A percentile compares a stretch with the other conserved stretches of the same genome.
Evolutionary conservation across 768 basidiomycete species (phyloP).

Genomic region (Lactifluus volemus): DNA sequence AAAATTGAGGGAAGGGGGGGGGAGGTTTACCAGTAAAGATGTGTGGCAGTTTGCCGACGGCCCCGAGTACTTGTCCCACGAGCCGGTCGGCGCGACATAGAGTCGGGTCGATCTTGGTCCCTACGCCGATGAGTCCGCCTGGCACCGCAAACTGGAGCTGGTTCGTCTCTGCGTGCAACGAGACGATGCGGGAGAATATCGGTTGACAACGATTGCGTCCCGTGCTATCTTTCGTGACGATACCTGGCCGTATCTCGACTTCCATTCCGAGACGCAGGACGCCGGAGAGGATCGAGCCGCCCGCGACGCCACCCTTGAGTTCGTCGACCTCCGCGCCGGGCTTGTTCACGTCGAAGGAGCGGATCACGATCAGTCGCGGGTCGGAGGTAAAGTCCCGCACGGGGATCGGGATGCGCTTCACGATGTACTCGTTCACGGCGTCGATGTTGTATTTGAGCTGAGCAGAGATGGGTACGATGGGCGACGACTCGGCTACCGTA

Average conservation of each 20-base stretch:
- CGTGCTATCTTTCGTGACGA: conserved; percentile 89
- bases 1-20: no score
- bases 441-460: conserved; percentile 99
- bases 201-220: conserved; percentile 90
- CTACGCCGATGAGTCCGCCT: conserved; percentile 96
- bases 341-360: conserved; percentile 99
- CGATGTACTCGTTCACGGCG: conserved; percentile 98
- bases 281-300: conserved; percentile 91
- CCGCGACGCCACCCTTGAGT: conserved; percentile 95
- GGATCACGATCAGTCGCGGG: conserved; percentile 94
- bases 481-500: conserved; percentile 93
- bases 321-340: conserved; percentile 96
- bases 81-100: conserved; percentile 94
- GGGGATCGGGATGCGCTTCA: conserved; percentile 92
- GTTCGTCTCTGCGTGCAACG: conserved; percentile 92
- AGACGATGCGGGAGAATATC: conserved; percentile 85
- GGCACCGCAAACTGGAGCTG: conserved; percentile 92
- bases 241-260: conserved; percentile 94
- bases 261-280: conserved; percentile 85
- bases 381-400: conserved; percentile 86
- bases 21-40: conserved; percentile 68
- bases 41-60: conserved; percentile 87
- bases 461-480: conserved; percentile 98
- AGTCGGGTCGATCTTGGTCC: conserved; percentile 93
- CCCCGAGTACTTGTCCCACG: conserved; percentile 93